phyloP scores from a whole-genome alignment of 306 rosid species.

The Luffa acutangula region DNA sequence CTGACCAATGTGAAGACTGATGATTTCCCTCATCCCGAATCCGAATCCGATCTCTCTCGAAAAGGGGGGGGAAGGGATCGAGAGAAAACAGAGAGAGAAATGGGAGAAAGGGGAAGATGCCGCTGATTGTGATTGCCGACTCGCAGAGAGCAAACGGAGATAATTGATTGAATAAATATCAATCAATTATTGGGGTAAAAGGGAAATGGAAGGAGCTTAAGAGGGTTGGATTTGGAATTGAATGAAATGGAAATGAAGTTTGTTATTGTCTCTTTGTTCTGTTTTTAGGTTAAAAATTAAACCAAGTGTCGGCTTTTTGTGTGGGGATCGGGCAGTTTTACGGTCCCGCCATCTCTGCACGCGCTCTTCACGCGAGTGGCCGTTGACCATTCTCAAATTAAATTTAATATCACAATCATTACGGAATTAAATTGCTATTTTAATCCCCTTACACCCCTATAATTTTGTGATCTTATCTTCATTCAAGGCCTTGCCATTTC shows the following conservation, averaged over 20 bases:
- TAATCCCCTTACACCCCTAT: neutral
- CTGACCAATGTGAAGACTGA: conserved; percentile 66
- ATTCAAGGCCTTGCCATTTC: too few relatives aligned
- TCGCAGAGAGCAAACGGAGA: neutral
- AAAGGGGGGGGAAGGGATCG: neutral
- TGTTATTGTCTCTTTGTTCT: neutral
- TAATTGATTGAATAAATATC: neutral
- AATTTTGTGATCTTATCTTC: neutral
- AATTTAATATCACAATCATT: neutral
- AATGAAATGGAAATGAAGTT: neutral
- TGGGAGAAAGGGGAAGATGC: neutral
- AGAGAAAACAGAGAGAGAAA: neutral
- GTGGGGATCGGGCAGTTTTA: neutral
- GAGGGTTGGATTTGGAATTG: neutral
- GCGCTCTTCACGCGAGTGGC: neutral
- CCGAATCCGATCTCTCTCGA: neutral
- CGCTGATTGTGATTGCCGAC: neutral
- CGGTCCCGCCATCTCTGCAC: neutral
- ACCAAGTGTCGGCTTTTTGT: neutral
- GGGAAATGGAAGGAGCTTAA: neutral
- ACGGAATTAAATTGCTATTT: neutral
- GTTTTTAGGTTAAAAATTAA: neutral
- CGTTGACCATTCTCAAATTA: neutral
- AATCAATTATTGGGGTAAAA: neutral
- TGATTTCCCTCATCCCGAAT: conserved; percentile 44